Evolutionary conservation across 345 rosid species (phyloP).

Genomic region (Moringa oleifera): DNA sequence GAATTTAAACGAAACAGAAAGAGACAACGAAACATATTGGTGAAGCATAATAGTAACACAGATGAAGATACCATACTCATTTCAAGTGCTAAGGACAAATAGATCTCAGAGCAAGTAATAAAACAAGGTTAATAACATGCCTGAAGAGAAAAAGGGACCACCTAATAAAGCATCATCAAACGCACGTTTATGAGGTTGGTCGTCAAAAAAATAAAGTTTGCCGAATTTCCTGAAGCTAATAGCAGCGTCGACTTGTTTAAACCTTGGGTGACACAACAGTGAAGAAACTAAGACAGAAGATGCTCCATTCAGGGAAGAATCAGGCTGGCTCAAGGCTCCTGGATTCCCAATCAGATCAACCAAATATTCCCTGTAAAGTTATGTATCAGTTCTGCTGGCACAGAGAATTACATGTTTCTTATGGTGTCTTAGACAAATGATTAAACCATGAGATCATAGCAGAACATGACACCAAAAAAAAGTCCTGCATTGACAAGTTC

Average conservation of each 20-base stretch:
- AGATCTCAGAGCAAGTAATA: background rate
- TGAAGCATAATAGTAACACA: background rate
- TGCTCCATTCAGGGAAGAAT: conserved; percentile 44
- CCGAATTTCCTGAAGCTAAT: conserved; percentile 37
- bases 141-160: conserved; percentile 11
- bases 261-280: conserved; percentile 45
- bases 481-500: too few relatives aligned
- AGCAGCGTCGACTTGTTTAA: conserved; percentile 29
- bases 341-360: conserved; percentile 45
- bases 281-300: conserved; percentile 44
- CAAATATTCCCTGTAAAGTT: conserved; percentile 44
- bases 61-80: background rate
- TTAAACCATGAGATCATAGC: background rate
- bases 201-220: conserved; percentile 35
- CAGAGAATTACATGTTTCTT: background rate
- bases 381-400: conserved; percentile 3
- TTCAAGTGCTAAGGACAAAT: background rate
- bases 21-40: background rate
- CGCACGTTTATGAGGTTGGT: conserved; percentile 27
- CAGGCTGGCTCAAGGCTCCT: conserved; percentile 42
- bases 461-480: too few relatives aligned
- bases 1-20: background rate
- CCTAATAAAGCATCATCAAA: conserved; percentile 35
- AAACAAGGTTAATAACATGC: background rate
- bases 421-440: background rate